phyloP scores from a whole-genome alignment of 1,284 basidiomycete species.

The Porogramme epimiltina region DNA sequence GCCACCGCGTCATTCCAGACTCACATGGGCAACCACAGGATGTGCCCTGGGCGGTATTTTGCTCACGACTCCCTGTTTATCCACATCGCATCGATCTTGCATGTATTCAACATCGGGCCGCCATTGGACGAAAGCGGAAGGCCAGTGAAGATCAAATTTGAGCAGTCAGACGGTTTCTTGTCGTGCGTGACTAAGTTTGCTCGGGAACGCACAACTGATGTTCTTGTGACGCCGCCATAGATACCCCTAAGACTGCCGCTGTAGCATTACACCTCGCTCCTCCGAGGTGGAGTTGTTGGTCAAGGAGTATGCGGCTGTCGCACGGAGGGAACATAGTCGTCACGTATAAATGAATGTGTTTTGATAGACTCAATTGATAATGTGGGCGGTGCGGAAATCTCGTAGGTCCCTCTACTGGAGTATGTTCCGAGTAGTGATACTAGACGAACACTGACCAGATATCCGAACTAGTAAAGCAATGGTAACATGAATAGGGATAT shows the following conservation, averaged over 20 bases:
- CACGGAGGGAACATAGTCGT: no score
- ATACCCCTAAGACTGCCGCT: background rate
- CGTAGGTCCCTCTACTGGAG: no score
- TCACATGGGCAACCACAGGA: background rate
- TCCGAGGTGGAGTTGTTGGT: no score
- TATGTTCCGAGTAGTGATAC: no score
- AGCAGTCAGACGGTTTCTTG: background rate
- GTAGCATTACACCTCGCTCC: background rate
- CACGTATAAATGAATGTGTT: no score
- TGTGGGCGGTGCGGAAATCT: no score
- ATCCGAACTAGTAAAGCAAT: no score
- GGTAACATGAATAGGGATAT: no score
- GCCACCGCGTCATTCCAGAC: background rate
- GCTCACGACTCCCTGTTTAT: constrained; percentile 4
- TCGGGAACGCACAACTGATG: background rate
- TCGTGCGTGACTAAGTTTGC: background rate
- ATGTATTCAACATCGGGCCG: constrained; percentile 1
- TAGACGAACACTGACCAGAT: no score
- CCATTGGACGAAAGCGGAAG: background rate
- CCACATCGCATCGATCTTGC: constrained; percentile 1
- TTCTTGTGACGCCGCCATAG: background rate
- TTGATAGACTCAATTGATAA: no score
- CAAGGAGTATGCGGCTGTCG: no score
- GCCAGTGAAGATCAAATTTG: background rate
- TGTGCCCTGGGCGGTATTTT: constrained; percentile 4